A percentile compares a stretch with the other conserved stretches of the same genome.
Conservation (phyloP, 306 rosid species). For the Corylus avellana region DNA sequence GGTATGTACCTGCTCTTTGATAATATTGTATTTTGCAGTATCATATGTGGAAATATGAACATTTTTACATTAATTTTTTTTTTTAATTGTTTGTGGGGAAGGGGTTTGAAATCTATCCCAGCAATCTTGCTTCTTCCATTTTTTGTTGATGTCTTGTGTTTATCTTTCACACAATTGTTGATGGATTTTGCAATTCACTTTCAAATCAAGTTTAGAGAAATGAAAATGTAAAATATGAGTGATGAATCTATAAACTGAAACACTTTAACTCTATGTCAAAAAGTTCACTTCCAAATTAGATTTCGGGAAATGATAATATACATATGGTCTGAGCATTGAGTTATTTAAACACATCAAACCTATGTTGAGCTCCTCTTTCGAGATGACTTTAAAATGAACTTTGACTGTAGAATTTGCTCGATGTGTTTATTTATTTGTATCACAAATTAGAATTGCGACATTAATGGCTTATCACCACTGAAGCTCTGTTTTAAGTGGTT, state of each 20-base stretch:
- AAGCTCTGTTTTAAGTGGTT: neutral
- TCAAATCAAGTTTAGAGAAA: neutral
- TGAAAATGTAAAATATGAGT: neutral
- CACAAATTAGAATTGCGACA: neutral
- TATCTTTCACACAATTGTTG: neutral
- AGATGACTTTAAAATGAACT: neutral
- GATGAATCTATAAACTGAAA: neutral
- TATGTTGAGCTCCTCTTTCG: neutral
- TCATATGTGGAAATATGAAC: neutral
- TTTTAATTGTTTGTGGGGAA: neutral
- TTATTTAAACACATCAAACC: neutral
- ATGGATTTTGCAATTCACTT: neutral
- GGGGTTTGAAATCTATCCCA: neutral
- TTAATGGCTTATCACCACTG: neutral
- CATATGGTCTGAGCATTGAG: neutral
- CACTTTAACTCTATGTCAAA: neutral
- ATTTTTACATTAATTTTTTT: neutral
- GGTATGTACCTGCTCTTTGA: conserved; percentile 42
- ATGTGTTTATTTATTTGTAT: neutral
- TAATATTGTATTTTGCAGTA: conserved; percentile 1
- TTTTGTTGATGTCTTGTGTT: neutral
- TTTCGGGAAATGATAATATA: neutral
- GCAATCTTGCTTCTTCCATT: neutral
- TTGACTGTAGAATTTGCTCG: neutral
- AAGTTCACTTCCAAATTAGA: neutral